Base-by-base conservation (phyloP, 2,329 filamentous ascomycete species). In the Rutstroemia sydowiana region DNA sequence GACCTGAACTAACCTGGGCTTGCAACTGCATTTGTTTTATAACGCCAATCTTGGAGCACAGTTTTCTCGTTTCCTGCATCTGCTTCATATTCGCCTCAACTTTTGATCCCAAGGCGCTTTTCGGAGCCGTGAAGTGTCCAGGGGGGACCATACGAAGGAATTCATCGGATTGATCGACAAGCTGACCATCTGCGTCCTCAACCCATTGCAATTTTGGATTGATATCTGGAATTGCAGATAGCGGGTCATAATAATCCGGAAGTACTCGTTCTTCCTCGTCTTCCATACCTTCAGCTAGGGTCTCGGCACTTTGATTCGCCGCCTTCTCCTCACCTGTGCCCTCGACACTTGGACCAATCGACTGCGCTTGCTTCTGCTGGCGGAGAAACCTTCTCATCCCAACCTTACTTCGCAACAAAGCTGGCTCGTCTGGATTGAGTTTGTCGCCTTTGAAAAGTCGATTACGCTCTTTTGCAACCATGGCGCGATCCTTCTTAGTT, bases 11-110 rank as follows among this genome's bases (percentile, higher is more conserved):
- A 79, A 89, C 88, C 79, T 96, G 93, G 47, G 90, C 88, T 68
- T 98, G 93, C 49, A 97, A 82, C 71, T 98, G 93, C 93, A 98
- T 98, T 72, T 98, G 93, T 73, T 97, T 98, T 67, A 98, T 93
- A 56, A 98, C 89, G 45, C 88, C 85, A 66, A 98, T 95, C 71
- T 97, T 98, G 10, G 90, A 90, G 63, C 90, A 95, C 28, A 98
- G 79, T 66, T 96, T 97, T 60, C 93, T 80, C 0, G 93, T 98
- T 64, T 97, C 92, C 68, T 98, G 93, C 77, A 98, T 91, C 66
- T 96, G 91, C 55, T 82, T 82, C 70, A 97, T 88, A 62, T 98
- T 98, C 51, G 83, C 81, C 61, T 96, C 88, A 70, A 98, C 85
- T 66, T 85, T 92, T 61, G 81, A 82, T 1, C 86, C 76, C 32